Evolutionary conservation across 176 grass and related monocot species (phyloP).

Genomic region (Elaeis guineensis): DNA sequence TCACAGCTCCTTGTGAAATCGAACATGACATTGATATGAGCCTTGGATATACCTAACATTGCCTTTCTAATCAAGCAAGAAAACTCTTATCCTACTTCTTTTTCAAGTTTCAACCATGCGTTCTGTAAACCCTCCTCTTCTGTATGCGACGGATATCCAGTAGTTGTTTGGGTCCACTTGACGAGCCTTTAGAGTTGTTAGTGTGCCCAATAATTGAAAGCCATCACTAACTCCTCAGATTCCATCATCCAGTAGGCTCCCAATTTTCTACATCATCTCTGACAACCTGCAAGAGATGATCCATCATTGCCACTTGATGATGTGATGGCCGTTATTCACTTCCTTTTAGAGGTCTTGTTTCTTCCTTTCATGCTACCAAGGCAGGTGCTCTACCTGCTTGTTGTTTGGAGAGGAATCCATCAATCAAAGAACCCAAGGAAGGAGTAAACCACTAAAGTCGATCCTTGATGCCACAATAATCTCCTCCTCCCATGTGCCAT

Average conservation of each 20-base stretch:
- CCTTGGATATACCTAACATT: too few species aligned
- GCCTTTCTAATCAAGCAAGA: too few species aligned
- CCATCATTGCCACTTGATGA: constrained; percentile 4
- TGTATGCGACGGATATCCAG: not conserved
- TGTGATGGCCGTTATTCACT: not conserved
- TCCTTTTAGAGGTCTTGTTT: not conserved
- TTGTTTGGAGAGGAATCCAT: constrained; percentile 74
- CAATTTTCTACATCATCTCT: not conserved
- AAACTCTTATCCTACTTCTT: too few species aligned
- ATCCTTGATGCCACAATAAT: constrained; percentile 40
- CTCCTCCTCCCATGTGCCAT: constrained; percentile 54
- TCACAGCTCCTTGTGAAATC: too few species aligned
- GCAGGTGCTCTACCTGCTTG: constrained; percentile 10
- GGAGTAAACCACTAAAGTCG: constrained; percentile 18
- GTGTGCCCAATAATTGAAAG: constrained; percentile 29
- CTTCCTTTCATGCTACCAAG: not conserved
- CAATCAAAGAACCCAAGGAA: constrained; percentile 24
- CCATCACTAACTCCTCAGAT: constrained; percentile 16
- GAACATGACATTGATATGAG: too few species aligned
- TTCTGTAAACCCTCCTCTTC: not conserved
- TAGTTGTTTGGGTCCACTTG: constrained; percentile 1
- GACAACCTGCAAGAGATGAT: constrained; percentile 1
- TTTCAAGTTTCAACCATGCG: not conserved
- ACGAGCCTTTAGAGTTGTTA: constrained; percentile 22
- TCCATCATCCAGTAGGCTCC: constrained; percentile 7